Percentiles rank a stretch among this genome's conserved stretches.
These are phyloP conservation scores for Aspergillus terreus DNA, from an alignment of 2,329 filamentous ascomycete species.

Conservation along the genomic window DNA sequence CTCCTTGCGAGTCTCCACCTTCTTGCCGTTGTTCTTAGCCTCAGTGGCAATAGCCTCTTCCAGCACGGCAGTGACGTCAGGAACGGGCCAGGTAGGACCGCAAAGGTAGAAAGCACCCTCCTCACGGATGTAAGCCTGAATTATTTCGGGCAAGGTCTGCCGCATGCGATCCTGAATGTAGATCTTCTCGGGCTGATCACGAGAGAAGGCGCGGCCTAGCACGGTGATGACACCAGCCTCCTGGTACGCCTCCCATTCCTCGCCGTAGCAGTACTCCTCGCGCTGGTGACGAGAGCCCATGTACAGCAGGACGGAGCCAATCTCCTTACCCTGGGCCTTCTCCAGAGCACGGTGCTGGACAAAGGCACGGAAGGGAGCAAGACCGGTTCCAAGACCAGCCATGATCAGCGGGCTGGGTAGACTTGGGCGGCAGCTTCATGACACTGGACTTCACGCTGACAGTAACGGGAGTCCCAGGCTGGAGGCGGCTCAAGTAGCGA, in stretches of 20 bases:
- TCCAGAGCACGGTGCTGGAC: slow-evolving; percentile 98
- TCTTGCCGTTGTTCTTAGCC: slow-evolving; percentile 64
- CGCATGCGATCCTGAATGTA: slow-evolving; percentile 99
- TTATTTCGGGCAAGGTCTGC: slow-evolving; percentile 75
- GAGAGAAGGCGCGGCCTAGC: slow-evolving; percentile 88
- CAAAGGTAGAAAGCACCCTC: slow-evolving; percentile 96
- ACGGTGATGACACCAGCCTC: slow-evolving; percentile 93
- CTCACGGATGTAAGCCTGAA: slow-evolving; percentile 79
- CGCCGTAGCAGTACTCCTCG: slow-evolving; percentile 97
- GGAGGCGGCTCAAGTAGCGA: slow-evolving; percentile 75
- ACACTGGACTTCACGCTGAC: slow-evolving; percentile 96
- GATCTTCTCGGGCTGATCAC: slow-evolving; percentile 97
- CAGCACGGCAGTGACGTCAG: slow-evolving; percentile 89
- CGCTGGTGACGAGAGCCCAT: slow-evolving; percentile 96
- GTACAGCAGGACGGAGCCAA: slow-evolving; percentile 89
- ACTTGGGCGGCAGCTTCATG: slow-evolving; percentile 91
- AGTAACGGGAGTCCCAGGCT: slow-evolving; percentile 73
- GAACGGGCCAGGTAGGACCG: slow-evolving; percentile 96
- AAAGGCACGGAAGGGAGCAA: slow-evolving; percentile 98
- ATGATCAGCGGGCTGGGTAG: slow-evolving; percentile 96
- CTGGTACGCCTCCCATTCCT: slow-evolving; percentile 98
- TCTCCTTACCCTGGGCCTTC: slow-evolving; percentile 93
- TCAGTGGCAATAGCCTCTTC: slow-evolving; percentile 85
- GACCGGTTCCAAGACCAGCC: slow-evolving; percentile 95
- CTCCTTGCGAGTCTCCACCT: slow-evolving; percentile 81